Conservation (phyloP, 2,329 filamentous ascomycete genomes). For the Cladosporium sp. region DNA sequence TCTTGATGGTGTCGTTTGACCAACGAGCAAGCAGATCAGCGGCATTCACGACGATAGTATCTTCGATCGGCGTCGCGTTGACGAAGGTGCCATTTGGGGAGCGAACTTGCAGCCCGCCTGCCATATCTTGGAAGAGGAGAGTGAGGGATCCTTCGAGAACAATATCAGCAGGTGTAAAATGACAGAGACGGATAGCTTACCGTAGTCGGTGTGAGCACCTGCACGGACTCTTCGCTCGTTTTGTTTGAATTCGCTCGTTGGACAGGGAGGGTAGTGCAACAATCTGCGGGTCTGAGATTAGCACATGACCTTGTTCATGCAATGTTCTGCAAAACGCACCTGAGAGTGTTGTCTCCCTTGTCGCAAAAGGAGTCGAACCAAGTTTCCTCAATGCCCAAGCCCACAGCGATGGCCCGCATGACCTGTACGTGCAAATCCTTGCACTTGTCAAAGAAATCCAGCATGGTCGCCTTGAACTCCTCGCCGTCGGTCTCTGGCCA, state of each 20-base stretch:
- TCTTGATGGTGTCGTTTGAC: conserved; percentile 87
- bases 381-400: conserved; percentile 60
- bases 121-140: conserved; percentile 49
- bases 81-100: conserved; percentile 70
- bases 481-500: conserved; percentile 67
- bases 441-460: conserved; percentile 69
- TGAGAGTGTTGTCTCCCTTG: conserved; percentile 62
- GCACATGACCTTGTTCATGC: neutral
- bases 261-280: conserved; percentile 51
- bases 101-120: conserved; percentile 56
- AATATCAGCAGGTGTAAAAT: too few species aligned
- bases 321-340: neutral
- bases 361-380: conserved; percentile 77
- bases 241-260: conserved; percentile 52
- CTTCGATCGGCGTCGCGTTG: conserved; percentile 73
- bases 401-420: conserved; percentile 58
- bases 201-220: conserved; percentile 63
- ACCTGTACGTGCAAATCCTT: conserved; percentile 72
- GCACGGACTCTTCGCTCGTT: conserved; percentile 57
- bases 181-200: conserved; percentile 36
- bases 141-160: conserved; percentile 34
- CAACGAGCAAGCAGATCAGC: conserved; percentile 79
- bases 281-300: conserved; percentile 20
- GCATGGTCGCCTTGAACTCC: conserved; percentile 68
- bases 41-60: conserved; percentile 79